These are phyloP conservation scores for Yarrowia sp. DNA, from an alignment of 805 yeast genomes.

Conservation along the genomic window DNA sequence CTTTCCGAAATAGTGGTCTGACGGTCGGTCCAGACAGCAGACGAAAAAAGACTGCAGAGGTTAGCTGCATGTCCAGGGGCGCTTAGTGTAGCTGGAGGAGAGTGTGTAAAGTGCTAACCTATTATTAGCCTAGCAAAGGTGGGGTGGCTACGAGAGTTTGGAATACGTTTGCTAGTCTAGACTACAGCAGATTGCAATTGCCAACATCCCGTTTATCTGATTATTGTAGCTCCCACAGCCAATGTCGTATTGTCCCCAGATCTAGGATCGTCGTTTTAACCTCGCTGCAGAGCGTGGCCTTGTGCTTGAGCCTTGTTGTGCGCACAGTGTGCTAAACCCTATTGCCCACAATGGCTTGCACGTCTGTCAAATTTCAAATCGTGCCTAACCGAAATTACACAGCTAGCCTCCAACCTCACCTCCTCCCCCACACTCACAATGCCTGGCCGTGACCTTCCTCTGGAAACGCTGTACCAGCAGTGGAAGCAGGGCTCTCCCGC, in stretches of 20 bases:
- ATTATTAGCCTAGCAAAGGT: background rate
- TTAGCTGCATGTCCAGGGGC: constrained; percentile 25
- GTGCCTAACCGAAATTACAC: constrained; percentile 7
- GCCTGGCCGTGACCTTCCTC: constrained; percentile 13
- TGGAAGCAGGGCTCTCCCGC: constrained; percentile 24
- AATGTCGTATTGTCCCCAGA: background rate
- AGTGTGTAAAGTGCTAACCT: background rate
- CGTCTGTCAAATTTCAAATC: background rate
- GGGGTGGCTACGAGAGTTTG: too few relatives aligned
- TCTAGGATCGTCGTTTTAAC: background rate
- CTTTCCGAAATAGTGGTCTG: background rate
- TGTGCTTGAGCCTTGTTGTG: background rate
- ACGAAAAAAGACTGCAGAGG: constrained; percentile 9
- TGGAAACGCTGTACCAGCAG: constrained; percentile 22
- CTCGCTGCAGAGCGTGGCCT: constrained; percentile 12
- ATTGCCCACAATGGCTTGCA: background rate
- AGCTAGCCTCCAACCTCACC: background rate
- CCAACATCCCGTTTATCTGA: too few relatives aligned
- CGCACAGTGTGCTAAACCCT: background rate
- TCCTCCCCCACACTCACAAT: constrained; percentile 1
- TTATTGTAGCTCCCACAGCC: too few relatives aligned
- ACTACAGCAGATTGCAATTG: too few relatives aligned
- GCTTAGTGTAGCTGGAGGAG: background rate
- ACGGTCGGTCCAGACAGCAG: background rate
- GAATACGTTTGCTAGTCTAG: background rate